Evolutionary conservation across 2,329 filamentous ascomycete genomes (phyloP), one percentile per base, ranked within the genome.

Genomic region (Rhinocladiella similis): DNA sequence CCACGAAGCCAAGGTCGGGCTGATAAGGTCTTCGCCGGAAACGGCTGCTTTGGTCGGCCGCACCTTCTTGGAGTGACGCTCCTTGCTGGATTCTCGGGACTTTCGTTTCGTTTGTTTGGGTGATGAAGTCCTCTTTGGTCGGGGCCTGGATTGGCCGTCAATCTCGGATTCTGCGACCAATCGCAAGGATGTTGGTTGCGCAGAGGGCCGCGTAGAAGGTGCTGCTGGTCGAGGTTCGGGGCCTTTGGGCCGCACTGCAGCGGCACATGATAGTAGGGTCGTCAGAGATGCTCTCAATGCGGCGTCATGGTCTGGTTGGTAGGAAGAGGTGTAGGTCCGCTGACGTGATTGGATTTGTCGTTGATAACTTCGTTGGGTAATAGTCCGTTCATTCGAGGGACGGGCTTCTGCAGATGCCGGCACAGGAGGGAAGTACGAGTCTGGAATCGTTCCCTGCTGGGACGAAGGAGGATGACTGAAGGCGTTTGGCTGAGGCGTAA

Each of bases 281-380:
- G 91, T 96, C n/a, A 99, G 80, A 47, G 91, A 96, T 18, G 94
- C 91, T 33, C 94, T 87, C 10, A 99, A 80, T 1, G 91, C 94
- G 27, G 91, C 94, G 66, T 99, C 94, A 66, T 97, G 92, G 66
- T 97, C 91, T 47, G 90, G 87, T 65, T 91, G 90, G 66, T 90
- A 85, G 3, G 84, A 83, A 9, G 82, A 81, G 38, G 76, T 75
- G 67, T 84, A 83, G 48, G 80, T 77, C 10, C 51, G 62, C 18
- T 55, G 42, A 33, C 58, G 19, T 22, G 59, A 46, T 14, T 57
- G 53, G 7, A 51, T 42, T 14, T 55, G 56, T 25, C 60, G 54
- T 48, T 66, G 54, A 27, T 63, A 70, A 19, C 48, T 70, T 56
- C 53, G 63, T 27, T 71, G 59, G n/a, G 62, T 60, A n/a, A 61